Evolutionary conservation across 305 asterid species (phyloP).

Genomic region (Caryopteris hybrid): DNA sequence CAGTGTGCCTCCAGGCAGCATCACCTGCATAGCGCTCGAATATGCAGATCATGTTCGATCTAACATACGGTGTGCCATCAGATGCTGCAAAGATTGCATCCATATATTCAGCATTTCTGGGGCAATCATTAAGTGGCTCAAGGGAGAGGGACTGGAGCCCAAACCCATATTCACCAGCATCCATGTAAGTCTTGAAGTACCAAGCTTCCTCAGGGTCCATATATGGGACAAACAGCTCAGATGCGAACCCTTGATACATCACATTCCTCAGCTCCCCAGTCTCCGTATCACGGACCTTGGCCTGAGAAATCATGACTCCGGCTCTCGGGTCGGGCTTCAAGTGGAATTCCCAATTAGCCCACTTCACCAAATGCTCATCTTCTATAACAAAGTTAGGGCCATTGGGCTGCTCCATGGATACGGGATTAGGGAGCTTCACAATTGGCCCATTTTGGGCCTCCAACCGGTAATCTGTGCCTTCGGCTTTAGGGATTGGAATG

Average conservation of each 20-base stretch:
- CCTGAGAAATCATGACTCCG: slow-evolving; percentile 60
- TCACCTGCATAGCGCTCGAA: slow-evolving; percentile 71
- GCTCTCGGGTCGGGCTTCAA: slow-evolving; percentile 63
- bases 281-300: slow-evolving; percentile 52
- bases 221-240: slow-evolving; percentile 73
- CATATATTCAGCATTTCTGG: slow-evolving; percentile 52
- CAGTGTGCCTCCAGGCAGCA: slow-evolving; percentile 69
- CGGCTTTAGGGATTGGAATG: slow-evolving; percentile 55
- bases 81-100: slow-evolving; percentile 62
- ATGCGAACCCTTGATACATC: slow-evolving; percentile 67
- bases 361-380: slow-evolving; percentile 53
- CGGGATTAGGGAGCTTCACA: slow-evolving; percentile 48
- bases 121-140: slow-evolving; percentile 75
- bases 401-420: slow-evolving; percentile 64
- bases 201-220: slow-evolving; percentile 74
- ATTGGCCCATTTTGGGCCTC: slow-evolving; percentile 23
- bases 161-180: slow-evolving; percentile 72
- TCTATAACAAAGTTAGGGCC: slow-evolving; percentile 66
- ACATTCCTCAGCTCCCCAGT: slow-evolving; percentile 56
- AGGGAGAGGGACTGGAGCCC: slow-evolving; percentile 59
- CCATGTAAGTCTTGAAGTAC: slow-evolving; percentile 77
- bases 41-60: slow-evolving; percentile 52
- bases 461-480: slow-evolving; percentile 50
- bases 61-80: slow-evolving; percentile 59
- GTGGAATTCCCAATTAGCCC: slow-evolving; percentile 88